Conservation (phyloP, 768 basidiomycete genomes). For the Phaffia tasmanica region DNA sequence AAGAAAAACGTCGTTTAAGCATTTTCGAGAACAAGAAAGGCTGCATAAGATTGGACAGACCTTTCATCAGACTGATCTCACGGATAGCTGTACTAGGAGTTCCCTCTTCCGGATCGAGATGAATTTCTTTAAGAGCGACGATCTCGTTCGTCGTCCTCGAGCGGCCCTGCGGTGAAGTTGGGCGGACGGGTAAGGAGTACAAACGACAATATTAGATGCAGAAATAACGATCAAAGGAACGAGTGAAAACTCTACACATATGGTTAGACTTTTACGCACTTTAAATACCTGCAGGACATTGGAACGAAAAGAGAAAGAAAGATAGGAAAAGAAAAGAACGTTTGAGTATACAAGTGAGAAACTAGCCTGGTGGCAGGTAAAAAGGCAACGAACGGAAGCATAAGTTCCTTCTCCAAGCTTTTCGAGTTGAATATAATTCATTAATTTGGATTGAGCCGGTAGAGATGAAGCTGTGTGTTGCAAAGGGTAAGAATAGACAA, state of each 20-base stretch:
- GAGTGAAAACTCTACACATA: background rate
- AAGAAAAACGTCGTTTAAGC: background rate
- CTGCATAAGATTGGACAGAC: conserved; percentile 28
- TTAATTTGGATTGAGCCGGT: conserved; percentile 28
- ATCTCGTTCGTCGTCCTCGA: conserved; percentile 97
- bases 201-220: background rate
- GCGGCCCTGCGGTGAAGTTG: conserved; percentile 47
- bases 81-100: conserved; percentile 97
- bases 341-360: background rate
- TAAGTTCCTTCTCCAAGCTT: conserved; percentile 87
- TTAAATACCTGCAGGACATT: background rate
- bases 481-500: background rate
- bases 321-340: background rate
- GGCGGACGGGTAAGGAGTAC: background rate
- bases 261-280: background rate
- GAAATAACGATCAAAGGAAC: background rate
- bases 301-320: conserved; percentile 16
- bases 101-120: conserved; percentile 97
- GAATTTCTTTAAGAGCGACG: conserved; percentile 96
- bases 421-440: conserved; percentile 66
- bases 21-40: background rate
- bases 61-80: conserved; percentile 96
- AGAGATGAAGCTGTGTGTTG: background rate
- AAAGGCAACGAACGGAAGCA: conserved; percentile 58
- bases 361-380: background rate